Percentiles rank a stretch among this genome's conserved stretches.
These are phyloP conservation scores for Sapria himalayana DNA, from an alignment of 345 rosid genomes.

Conservation along the genomic window DNA sequence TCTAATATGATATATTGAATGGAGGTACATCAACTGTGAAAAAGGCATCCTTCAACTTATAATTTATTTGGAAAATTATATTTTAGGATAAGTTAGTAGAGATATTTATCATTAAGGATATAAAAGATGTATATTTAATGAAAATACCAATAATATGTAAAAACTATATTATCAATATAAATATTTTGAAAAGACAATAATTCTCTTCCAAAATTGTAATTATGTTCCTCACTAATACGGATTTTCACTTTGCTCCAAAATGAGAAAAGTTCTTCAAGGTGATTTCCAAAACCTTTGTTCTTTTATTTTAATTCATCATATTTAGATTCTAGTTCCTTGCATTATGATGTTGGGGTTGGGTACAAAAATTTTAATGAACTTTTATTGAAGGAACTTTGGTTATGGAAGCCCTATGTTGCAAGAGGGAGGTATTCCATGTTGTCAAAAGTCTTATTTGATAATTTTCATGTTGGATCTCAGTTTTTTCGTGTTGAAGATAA, in stretches of 20 bases:
- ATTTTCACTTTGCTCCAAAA: conserved; percentile 59
- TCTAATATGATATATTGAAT: no score
- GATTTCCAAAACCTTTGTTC: conserved; percentile 28
- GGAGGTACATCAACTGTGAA: background rate
- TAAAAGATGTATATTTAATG: no score
- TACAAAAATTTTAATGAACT: conserved; percentile 68
- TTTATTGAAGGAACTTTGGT: conserved; percentile 30
- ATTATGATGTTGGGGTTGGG: conserved; percentile 27
- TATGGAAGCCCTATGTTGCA: conserved; percentile 70
- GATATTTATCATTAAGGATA: no score
- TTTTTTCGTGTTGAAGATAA: conserved; percentile 65
- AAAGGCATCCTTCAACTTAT: background rate
- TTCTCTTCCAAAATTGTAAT: conserved; percentile 75
- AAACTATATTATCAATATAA: no score
- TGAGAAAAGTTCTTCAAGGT: conserved; percentile 56
- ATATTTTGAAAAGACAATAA: no score
- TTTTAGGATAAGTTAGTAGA: no score
- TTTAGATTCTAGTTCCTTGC: conserved; percentile 16
- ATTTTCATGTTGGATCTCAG: conserved; percentile 77
- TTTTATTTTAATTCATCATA: conserved; percentile 11
- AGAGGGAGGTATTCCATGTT: conserved; percentile 55
- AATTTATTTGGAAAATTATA: background rate
- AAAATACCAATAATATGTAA: no score
- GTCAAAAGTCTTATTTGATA: conserved; percentile 55
- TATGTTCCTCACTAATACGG: conserved; percentile 80